phyloP scores from a whole-genome alignment of 345 rosid genomes.

The Iberis pinnata region DNA sequence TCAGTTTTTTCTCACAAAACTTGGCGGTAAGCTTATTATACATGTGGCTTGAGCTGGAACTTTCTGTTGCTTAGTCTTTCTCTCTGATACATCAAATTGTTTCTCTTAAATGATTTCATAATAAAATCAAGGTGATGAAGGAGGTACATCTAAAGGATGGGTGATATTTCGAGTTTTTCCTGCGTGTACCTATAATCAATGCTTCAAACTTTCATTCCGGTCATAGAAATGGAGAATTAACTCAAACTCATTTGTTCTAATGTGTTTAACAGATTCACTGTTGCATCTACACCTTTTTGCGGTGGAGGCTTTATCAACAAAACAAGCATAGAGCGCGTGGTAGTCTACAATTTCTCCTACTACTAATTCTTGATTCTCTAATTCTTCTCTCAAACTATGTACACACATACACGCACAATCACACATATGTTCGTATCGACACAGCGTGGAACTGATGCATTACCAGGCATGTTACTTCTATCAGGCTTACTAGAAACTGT shows the following conservation, averaged over 20 bases:
- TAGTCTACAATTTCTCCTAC: background rate
- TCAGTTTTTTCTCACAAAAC: conserved; percentile 73
- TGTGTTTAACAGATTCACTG: conserved; percentile 49
- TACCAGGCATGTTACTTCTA: conserved; percentile 78
- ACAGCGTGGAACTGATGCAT: conserved; percentile 87
- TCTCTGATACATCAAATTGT: background rate
- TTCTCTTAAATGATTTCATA: conserved; percentile 41
- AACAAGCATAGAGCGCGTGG: conserved; percentile 58
- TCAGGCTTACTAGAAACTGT: conserved; percentile 86
- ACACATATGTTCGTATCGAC: conserved; percentile 9
- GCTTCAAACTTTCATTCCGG: too few species aligned
- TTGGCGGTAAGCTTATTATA: conserved; percentile 57
- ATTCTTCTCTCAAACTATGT: too few species aligned
- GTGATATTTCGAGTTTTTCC: conserved; percentile 80
- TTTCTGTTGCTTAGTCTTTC: conserved; percentile 1
- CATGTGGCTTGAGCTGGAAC: too few species aligned
- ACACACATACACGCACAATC: conserved; percentile 2
- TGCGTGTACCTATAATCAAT: conserved; percentile 58
- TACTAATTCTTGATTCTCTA: conserved; percentile 11
- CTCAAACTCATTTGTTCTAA: background rate
- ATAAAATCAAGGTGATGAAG: conserved; percentile 45
- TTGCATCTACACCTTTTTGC: conserved; percentile 56
- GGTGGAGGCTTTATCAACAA: conserved; percentile 87
- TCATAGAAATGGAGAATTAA: background rate
- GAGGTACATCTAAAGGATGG: conserved; percentile 70